Conservation (phyloP, 2,329 filamentous ascomycete genomes). For the Aspergillus neotritici region DNA sequence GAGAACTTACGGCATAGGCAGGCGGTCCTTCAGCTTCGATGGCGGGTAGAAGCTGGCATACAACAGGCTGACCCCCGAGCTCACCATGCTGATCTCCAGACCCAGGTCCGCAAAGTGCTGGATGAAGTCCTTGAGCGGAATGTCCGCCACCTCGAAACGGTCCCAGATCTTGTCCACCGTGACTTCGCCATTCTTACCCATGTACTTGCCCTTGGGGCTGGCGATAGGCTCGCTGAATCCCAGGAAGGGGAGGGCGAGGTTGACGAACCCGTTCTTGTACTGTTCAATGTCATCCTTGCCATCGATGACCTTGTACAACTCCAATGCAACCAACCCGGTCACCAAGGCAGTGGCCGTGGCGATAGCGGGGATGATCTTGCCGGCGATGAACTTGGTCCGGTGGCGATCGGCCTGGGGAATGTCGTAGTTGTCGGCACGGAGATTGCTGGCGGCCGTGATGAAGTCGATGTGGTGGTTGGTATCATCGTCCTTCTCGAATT, state of each 20-base stretch:
- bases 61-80: slow-evolving; percentile 90
- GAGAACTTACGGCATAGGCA: slow-evolving; percentile 59
- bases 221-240: slow-evolving; percentile 96
- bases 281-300: slow-evolving; percentile 95
- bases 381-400: slow-evolving; percentile 99
- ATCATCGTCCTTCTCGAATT: slow-evolving; percentile 99
- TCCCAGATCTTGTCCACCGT: slow-evolving; percentile 96
- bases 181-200: slow-evolving; percentile 68
- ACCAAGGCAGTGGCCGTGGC: slow-evolving; percentile 95
- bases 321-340: slow-evolving; percentile 84
- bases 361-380: slow-evolving; percentile 98
- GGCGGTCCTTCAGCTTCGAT: slow-evolving; percentile 75
- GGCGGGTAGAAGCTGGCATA: slow-evolving; percentile 90
- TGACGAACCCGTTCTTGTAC: slow-evolving; percentile 99
- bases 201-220: slow-evolving; percentile 87
- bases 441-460: slow-evolving; percentile 93
- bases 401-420: slow-evolving; percentile 87
- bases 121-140: slow-evolving; percentile 78
- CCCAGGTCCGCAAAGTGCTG: slow-evolving; percentile 76
- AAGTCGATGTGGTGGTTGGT: slow-evolving; percentile 98
- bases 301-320: slow-evolving; percentile 94
- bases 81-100: slow-evolving; percentile 82
- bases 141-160: slow-evolving; percentile 82
- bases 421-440: slow-evolving; percentile 96
- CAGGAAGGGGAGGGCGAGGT: slow-evolving; percentile 93